Evolutionary conservation across 208 protist species (phyloP).

Genomic region (Novymonas esmeraldas): DNA sequence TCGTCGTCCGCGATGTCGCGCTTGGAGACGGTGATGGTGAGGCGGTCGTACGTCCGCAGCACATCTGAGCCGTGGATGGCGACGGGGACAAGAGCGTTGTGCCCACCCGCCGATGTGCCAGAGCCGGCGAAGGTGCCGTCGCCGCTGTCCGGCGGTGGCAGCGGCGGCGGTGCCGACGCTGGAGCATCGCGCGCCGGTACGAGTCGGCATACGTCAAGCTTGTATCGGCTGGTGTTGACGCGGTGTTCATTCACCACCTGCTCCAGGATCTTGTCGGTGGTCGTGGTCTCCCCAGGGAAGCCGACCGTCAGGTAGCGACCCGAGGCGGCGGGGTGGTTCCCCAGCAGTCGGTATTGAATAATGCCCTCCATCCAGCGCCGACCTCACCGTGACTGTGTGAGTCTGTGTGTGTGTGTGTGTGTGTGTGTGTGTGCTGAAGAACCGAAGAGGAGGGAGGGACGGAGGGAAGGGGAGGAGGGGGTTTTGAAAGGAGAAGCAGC

Average conservation of each 20-base stretch:
- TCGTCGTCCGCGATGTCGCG: conserved; percentile 66
- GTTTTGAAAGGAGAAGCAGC: no score
- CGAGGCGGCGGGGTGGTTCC: conserved; percentile 78
- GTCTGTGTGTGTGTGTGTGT: no score
- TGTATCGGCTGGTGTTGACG: conserved; percentile 81
- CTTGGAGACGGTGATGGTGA: conserved; percentile 63
- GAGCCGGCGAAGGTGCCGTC: not conserved
- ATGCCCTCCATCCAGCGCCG: conserved; percentile 79
- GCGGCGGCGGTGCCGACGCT: not conserved
- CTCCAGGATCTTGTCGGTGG: conserved; percentile 44
- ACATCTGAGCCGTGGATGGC: conserved; percentile 23
- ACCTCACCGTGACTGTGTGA: no score
- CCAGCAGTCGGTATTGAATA: conserved; percentile 76
- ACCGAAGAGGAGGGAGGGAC: no score
- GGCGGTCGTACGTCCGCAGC: conserved; percentile 72
- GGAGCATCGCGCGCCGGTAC: conserved; percentile 15
- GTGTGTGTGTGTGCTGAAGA: no score
- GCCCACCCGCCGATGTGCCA: not conserved
- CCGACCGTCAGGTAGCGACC: conserved; percentile 68
- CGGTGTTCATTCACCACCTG: conserved; percentile 63
- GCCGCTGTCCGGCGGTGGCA: not conserved
- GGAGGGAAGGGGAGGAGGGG: no score
- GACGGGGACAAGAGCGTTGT: conserved; percentile 4
- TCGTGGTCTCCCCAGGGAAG: conserved; percentile 61
- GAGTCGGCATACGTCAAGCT: conserved; percentile 48